Evolutionary conservation across 768 basidiomycete genomes (phyloP).

Genomic region (Tulasnella sp.): DNA sequence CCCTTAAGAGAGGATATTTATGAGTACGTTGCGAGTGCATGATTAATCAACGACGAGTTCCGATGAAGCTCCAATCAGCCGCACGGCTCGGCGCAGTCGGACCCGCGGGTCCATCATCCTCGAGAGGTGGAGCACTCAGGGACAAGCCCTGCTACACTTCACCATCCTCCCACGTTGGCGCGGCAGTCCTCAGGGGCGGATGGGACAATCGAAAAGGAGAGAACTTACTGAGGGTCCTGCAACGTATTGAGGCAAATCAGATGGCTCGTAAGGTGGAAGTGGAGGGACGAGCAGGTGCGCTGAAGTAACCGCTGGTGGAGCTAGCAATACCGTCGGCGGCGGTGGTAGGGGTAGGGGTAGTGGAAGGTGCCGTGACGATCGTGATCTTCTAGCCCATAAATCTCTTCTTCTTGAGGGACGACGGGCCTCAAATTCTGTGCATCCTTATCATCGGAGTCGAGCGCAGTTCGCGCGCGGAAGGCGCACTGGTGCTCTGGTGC

Average conservation of each 20-base stretch:
- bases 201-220: too few relatives aligned
- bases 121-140: too few relatives aligned
- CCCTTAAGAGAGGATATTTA: too few relatives aligned
- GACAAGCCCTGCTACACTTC: too few relatives aligned
- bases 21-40: too few relatives aligned
- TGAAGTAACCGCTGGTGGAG: not conserved
- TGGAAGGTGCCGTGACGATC: not conserved
- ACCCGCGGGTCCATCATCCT: too few relatives aligned
- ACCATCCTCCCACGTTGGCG: too few relatives aligned
- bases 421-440: not conserved
- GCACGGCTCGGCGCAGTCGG: too few relatives aligned
- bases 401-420: not conserved
- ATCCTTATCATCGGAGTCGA: not conserved
- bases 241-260: not conserved
- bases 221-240: not conserved
- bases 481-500: slow-evolving; percentile 17
- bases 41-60: too few relatives aligned
- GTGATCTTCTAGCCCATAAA: slow-evolving; percentile 20
- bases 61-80: too few relatives aligned
- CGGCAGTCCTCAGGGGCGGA: too few relatives aligned
- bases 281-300: not conserved
- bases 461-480: slow-evolving; percentile 1
- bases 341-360: not conserved
- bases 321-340: not conserved
- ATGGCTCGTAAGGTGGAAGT: not conserved